Percentiles rank a stretch among this genome's conserved stretches.
Evolutionary conservation across 768 basidiomycete species (phyloP).

Genomic region (Leccinum variicolor): DNA sequence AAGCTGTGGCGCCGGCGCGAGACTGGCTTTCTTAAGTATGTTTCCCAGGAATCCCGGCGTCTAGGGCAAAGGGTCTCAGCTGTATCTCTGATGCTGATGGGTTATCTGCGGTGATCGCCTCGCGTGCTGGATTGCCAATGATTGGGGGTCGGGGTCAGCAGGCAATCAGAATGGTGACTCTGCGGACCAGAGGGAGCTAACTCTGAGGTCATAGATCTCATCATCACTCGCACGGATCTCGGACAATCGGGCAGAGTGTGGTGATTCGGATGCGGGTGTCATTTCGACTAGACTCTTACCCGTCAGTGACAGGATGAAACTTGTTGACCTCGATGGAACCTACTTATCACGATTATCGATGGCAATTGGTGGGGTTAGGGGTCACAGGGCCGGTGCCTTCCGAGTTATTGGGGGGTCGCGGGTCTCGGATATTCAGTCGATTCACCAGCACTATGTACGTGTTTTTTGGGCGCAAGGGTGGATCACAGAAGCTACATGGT

Average conservation of each 20-base stretch:
- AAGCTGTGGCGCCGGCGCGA: background rate
- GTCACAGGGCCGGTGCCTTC: background rate
- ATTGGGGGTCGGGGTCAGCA: background rate
- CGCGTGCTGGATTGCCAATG: too few species aligned
- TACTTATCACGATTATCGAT: background rate
- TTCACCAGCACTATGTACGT: background rate
- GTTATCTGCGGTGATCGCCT: background rate
- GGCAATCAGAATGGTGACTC: background rate
- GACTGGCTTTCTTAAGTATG: background rate
- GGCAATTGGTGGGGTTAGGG: background rate
- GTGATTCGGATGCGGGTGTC: background rate
- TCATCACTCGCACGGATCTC: background rate
- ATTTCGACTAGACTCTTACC: background rate
- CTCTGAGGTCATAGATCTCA: background rate
- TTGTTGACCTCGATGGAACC: background rate
- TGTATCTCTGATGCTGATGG: background rate
- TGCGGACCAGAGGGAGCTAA: background rate
- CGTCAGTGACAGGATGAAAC: background rate
- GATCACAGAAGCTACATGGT: background rate
- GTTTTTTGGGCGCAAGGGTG: background rate
- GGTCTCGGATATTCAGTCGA: background rate
- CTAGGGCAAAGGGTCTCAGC: background rate
- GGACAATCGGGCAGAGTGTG: background rate
- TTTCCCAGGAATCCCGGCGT: background rate
- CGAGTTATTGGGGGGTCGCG: background rate